Evolutionary conservation across 805 yeast genomes (phyloP).

Genomic region (Saccharomycopsis sp.): DNA sequence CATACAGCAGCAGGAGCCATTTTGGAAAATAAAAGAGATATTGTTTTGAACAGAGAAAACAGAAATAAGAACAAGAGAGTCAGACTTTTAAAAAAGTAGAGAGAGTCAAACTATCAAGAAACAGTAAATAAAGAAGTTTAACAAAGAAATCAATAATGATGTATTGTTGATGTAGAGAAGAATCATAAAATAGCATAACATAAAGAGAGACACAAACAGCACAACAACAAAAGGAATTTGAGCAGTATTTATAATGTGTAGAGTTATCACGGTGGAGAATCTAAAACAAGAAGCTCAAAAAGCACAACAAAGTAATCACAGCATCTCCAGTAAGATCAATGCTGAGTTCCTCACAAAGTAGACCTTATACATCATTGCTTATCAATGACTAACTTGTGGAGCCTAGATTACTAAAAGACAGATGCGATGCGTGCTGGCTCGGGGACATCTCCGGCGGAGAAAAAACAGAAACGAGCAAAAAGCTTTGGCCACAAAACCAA

Average conservation of each 20-base stretch:
- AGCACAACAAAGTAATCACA: neutral
- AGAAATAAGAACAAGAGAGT: neutral
- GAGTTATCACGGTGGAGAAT: neutral
- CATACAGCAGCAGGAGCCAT: conserved; percentile 29
- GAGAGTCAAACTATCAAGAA: neutral
- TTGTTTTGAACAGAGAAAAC: neutral
- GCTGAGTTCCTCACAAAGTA: neutral
- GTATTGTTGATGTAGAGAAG: neutral
- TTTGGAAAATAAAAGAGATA: neutral
- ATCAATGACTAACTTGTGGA: neutral
- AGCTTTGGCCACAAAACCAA: neutral
- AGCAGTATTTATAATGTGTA: neutral
- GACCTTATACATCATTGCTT: neutral
- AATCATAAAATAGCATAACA: neutral
- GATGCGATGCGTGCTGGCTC: neutral
- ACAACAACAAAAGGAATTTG: neutral
- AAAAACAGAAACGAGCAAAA: neutral
- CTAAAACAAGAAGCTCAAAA: neutral
- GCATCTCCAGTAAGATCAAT: no score
- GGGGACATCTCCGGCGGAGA: neutral
- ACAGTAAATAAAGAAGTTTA: no score
- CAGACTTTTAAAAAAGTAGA: no score
- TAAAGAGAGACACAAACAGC: neutral
- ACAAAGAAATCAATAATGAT: no score
- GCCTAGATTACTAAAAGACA: neutral